Base-by-base conservation (phyloP, 768 basidiomycete species). In the Boletus eberwhitei region DNA sequence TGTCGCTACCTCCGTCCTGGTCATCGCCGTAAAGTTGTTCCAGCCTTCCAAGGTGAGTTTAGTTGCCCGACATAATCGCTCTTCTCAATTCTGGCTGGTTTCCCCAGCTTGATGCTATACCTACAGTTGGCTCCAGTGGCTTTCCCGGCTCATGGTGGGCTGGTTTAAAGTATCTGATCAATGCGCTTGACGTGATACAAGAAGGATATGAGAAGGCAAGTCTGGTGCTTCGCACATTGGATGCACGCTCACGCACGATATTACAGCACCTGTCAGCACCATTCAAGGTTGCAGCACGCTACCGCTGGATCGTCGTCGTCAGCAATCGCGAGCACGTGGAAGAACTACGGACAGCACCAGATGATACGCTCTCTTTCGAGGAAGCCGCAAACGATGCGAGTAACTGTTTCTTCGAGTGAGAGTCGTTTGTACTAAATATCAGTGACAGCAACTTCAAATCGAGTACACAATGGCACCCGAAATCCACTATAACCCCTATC, bases 401-500 rank as follows among this genome's bases (percentile, higher is more conserved):
- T 13, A 8, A 19, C 4, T 1, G 3, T 36, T 44, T 38, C 21
- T 24, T 8, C 31, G 12, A 31, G 2, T 31, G 14, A 21, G 21
- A 17, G 19, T 29, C 12, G 19, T 12, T 11, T 7, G 11, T 5
- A n/a, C 37, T 22, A 12, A 53, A 21, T 13, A 8, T 17, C 16
- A 12, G 40, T 1, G 5, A 48, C 36, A 82, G 79, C 26, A 54
- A 1, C 8, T 79, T 13, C 73, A 76, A 21, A 49, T 64, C 9
- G 64, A 71, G 1, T 73, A 79, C 55, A 76, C 75, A 0, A 31
- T 83, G 0, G 74, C 74, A 0, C 58, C 59, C 0, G 61, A 73
- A 36, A 47, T 75, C 21, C 29, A 57, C 12, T 38, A 64, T 2
- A 65, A 73, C 54, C 50, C 45, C 4, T 75, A 74, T 41, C 75